Conservation (phyloP, 2,329 filamentous ascomycete species). For the Ceratocystis diversiconidia region DNA sequence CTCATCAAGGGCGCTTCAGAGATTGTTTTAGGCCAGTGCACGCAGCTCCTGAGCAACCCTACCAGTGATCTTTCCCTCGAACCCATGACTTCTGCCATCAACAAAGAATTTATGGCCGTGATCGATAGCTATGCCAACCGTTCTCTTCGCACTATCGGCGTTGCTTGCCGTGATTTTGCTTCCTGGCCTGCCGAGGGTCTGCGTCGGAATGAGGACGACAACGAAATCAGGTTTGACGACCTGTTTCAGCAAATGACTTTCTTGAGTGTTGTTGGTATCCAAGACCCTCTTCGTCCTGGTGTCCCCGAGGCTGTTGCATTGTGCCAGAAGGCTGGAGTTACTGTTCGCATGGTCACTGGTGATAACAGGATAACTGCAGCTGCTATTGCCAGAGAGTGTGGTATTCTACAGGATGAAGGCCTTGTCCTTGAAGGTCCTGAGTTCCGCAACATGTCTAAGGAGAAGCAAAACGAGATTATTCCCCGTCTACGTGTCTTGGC, state of each 20-base stretch:
- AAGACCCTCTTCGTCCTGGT: conserved; percentile 62
- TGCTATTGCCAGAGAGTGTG: conserved; percentile 65
- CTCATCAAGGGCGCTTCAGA: conserved; percentile 53
- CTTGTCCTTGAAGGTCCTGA: conserved; percentile 65
- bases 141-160: conserved; percentile 71
- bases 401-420: conserved; percentile 54
- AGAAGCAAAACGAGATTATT: conserved; percentile 52
- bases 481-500: conserved; percentile 58
- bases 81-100: conserved; percentile 38
- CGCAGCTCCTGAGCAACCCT: conserved; percentile 36
- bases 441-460: conserved; percentile 56
- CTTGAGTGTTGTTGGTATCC: conserved; percentile 61
- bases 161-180: conserved; percentile 72
- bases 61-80: conserved; percentile 30
- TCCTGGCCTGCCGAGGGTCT: conserved; percentile 63
- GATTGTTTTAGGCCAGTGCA: conserved; percentile 45
- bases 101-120: conserved; percentile 44
- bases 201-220: conserved; percentile 39
- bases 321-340: conserved; percentile 63
- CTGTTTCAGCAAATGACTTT: conserved; percentile 55
- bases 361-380: conserved; percentile 69
- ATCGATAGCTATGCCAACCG: conserved; percentile 67
- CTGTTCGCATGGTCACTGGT: conserved; percentile 74
- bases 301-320: conserved; percentile 59
- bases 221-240: conserved; percentile 50